Percentiles rank a stretch among this genome's conserved stretches.
These are phyloP conservation scores for Lentinula boryana DNA, from an alignment of 768 basidiomycete species.

Conservation along the genomic window DNA sequence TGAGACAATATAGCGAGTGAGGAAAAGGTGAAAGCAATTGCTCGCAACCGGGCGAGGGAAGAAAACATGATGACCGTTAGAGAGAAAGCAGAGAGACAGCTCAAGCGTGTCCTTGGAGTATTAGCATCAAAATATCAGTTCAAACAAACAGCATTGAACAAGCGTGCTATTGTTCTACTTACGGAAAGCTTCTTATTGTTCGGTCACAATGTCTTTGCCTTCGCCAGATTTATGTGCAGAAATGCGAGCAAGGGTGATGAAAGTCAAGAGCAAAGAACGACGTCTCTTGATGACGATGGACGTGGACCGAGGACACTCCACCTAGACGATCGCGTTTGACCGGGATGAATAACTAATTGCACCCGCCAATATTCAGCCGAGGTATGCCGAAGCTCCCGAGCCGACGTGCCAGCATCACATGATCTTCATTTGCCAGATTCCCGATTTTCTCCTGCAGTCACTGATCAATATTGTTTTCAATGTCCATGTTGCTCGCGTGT, in stretches of 20 bases:
- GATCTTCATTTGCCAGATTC: neutral
- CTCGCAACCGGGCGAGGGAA: constrained; percentile 76
- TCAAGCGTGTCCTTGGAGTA: neutral
- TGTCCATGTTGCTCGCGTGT: constrained; percentile 51
- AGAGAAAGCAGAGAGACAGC: constrained; percentile 8
- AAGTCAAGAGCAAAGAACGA: neutral
- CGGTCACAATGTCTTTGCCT: constrained; percentile 3
- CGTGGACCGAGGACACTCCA: neutral
- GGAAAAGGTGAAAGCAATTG: constrained; percentile 32
- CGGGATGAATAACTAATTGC: neutral
- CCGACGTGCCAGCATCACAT: neutral
- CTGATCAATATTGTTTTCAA: neutral
- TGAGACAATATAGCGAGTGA: constrained; percentile 23
- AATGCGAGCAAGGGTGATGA: neutral
- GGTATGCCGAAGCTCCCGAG: neutral
- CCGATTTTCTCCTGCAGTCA: neutral
- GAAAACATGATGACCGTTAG: constrained; percentile 47
- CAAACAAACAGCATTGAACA: neutral
- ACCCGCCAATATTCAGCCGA: neutral
- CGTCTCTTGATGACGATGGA: neutral
- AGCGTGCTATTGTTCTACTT: constrained; percentile 12
- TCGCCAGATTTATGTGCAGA: neutral
- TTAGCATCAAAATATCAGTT: neutral
- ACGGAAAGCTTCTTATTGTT: constrained; percentile 12
- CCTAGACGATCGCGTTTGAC: neutral